A percentile compares a stretch with the other conserved stretches of the same genome.
Evolutionary conservation across 768 basidiomycete genomes (phyloP).

Genomic region (Crepidotus variabilis): DNA sequence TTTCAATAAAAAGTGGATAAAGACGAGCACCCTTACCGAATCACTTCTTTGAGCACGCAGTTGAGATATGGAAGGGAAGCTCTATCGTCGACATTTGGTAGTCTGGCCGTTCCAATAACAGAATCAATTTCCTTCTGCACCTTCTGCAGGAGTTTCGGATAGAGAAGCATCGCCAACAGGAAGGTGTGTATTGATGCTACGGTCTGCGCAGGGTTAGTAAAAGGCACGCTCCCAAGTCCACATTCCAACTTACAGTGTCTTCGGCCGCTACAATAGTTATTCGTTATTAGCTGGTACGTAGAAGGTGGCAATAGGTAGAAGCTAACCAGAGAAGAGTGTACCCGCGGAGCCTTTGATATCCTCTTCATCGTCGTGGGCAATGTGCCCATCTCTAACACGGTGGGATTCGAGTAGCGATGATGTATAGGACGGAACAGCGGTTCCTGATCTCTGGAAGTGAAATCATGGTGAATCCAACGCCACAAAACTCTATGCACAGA

Average conservation of each 20-base stretch:
- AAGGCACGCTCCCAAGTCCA: not conserved
- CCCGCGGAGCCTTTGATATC: conserved; percentile 57
- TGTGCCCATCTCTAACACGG: conserved; percentile 27
- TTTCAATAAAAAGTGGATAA: not conserved
- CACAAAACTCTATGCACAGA: conserved; percentile 10
- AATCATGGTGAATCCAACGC: conserved; percentile 11
- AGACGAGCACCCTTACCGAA: conserved; percentile 31
- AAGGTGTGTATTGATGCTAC: conserved; percentile 46
- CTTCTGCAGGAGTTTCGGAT: conserved; percentile 46
- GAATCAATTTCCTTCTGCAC: conserved; percentile 50
- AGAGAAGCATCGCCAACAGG: conserved; percentile 48
- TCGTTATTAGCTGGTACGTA: conserved; percentile 11
- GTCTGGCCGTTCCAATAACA: conserved; percentile 38
- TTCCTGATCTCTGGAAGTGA: conserved; percentile 34
- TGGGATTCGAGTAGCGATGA: conserved; percentile 39
- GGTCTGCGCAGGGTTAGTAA: conserved; percentile 31
- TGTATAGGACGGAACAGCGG: conserved; percentile 40
- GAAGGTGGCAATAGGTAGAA: conserved; percentile 1
- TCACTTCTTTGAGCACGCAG: conserved; percentile 42
- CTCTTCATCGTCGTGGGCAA: conserved; percentile 40
- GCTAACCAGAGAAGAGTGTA: conserved; percentile 45
- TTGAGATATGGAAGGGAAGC: conserved; percentile 44
- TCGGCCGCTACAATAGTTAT: conserved; percentile 17
- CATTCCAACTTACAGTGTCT: conserved; percentile 21
- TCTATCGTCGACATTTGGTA: conserved; percentile 44